phyloP scores from a whole-genome alignment of 2,329 filamentous ascomycete species.

The Botryotinia convoluta region DNA sequence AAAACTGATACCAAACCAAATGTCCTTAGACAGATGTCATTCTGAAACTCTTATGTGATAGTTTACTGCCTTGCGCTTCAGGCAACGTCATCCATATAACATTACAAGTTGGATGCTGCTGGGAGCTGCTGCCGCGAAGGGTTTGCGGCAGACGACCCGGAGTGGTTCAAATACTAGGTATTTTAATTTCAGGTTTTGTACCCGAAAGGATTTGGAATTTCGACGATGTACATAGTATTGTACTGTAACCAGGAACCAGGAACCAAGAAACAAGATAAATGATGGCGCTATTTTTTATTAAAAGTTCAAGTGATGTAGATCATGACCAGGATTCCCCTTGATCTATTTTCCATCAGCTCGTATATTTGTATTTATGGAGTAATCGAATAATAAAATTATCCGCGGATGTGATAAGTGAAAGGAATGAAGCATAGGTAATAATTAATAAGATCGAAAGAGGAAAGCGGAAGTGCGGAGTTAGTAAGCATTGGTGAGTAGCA shows the following conservation, averaged over 20 bases:
- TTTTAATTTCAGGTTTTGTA: neutral
- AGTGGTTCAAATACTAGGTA: neutral
- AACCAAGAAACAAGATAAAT: neutral
- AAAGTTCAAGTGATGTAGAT: neutral
- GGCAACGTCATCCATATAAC: constrained; percentile 1
- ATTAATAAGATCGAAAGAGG: neutral
- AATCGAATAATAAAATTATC: neutral
- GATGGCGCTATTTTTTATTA: neutral
- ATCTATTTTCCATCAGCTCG: neutral
- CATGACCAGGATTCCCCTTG: neutral
- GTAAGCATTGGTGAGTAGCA: neutral
- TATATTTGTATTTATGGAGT: neutral
- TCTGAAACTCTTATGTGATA: neutral
- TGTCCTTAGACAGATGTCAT: neutral
- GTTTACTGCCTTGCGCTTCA: neutral
- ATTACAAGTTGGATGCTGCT: neutral
- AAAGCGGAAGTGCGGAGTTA: neutral
- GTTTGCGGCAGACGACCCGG: neutral
- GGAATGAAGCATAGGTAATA: neutral
- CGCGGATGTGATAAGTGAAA: neutral
- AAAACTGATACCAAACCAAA: neutral
- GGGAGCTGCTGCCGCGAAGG: neutral
- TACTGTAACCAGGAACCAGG: neutral
- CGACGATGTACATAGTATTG: neutral
- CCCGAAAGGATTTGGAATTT: constrained; percentile 5